Percentiles rank a stretch among this genome's conserved stretches.
Evolutionary conservation across 2,329 filamentous ascomycete species (phyloP).

Genomic region (Paraphaeosphaeria sporulosa): DNA sequence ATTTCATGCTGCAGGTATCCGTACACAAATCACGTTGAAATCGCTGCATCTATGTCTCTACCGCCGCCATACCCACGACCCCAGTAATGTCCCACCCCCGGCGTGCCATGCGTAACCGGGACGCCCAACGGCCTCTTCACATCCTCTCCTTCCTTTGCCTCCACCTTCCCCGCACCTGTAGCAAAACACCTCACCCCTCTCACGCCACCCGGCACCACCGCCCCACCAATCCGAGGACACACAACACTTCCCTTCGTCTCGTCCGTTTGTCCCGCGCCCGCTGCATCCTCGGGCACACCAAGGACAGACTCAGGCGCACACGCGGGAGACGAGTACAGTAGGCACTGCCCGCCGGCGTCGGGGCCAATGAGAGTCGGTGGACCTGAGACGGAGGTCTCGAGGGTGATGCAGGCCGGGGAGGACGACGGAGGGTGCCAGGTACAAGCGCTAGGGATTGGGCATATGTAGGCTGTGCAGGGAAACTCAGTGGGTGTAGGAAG

Average conservation of each 20-base stretch:
- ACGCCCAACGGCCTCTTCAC: not conserved
- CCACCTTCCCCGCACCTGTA: not conserved
- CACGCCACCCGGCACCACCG: not conserved
- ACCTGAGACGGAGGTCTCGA: not conserved
- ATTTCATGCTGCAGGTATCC: not conserved
- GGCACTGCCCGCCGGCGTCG: not conserved
- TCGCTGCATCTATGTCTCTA: not conserved
- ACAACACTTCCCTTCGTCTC: not conserved
- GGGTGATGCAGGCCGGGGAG: not conserved
- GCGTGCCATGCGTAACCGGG: too few relatives aligned
- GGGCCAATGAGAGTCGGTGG: not conserved
- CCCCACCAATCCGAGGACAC: not conserved
- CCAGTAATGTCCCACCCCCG: not conserved
- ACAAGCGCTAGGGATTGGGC: not conserved
- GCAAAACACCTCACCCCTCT: conserved; percentile 3
- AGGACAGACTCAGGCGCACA: not conserved
- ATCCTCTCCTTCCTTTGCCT: not conserved
- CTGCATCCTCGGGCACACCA: not conserved
- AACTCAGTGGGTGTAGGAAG: not conserved
- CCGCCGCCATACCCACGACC: not conserved
- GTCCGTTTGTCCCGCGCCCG: not conserved
- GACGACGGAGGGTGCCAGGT: not conserved
- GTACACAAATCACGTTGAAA: not conserved
- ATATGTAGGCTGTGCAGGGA: not conserved
- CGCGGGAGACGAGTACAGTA: not conserved